A percentile compares a stretch with the other conserved stretches of the same genome.
These are phyloP conservation scores for Synchytrium microbalum DNA, from an alignment of 371 early-diverging fungal genomes.

Conservation along the genomic window DNA sequence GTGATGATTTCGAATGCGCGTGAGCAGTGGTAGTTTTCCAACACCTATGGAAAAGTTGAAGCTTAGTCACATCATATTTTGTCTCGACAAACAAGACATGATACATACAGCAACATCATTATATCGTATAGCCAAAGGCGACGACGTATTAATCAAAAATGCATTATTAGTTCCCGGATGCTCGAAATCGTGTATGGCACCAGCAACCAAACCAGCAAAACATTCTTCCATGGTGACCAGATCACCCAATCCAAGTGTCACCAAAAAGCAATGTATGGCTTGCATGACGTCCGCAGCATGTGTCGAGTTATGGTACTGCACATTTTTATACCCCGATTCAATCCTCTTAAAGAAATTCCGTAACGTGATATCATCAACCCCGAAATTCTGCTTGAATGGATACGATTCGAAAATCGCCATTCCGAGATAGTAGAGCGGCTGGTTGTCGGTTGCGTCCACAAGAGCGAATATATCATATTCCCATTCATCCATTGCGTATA, in stretches of 20 bases:
- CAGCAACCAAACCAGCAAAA: slow-evolving; percentile 37
- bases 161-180: slow-evolving; percentile 41
- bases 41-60: slow-evolving; percentile 47
- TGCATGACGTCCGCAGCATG: slow-evolving; percentile 55
- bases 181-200: slow-evolving; percentile 39
- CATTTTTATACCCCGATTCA: slow-evolving; percentile 26
- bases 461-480: slow-evolving; percentile 40
- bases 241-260: slow-evolving; percentile 15
- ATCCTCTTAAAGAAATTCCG: slow-evolving; percentile 23
- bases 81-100: background rate
- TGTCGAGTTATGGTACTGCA: slow-evolving; percentile 44
- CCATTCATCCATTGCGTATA: slow-evolving; percentile 21
- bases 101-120: slow-evolving; percentile 31
- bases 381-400: slow-evolving; percentile 17
- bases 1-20: slow-evolving; percentile 67
- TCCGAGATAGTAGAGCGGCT: slow-evolving; percentile 29
- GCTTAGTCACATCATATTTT: background rate
- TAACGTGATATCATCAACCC: slow-evolving; percentile 22
- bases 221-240: slow-evolving; percentile 17
- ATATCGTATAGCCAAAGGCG: slow-evolving; percentile 34
- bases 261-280: slow-evolving; percentile 31
- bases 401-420: slow-evolving; percentile 22
- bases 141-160: slow-evolving; percentile 27
- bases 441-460: slow-evolving; percentile 29
- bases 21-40: slow-evolving; percentile 86